Percentiles rank a stretch among this genome's conserved stretches.
These are phyloP conservation scores for Melanogaster broomeanus DNA, from an alignment of 768 basidiomycete species.

Conservation along the genomic window DNA sequence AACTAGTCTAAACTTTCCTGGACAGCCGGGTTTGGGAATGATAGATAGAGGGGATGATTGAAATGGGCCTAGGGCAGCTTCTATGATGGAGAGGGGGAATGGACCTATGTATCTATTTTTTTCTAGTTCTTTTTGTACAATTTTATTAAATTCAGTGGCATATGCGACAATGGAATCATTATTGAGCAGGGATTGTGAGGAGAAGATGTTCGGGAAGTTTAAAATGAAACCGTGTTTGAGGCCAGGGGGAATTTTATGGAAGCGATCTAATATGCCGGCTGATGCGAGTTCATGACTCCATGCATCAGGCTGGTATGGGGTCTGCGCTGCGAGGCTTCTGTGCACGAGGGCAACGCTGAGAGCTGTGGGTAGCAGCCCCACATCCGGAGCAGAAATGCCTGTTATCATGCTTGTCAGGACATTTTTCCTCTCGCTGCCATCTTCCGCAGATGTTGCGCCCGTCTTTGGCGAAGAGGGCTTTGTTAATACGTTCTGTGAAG, in stretches of 20 bases:
- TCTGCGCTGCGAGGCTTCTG: slow-evolving; percentile 1
- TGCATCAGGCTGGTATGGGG: background rate
- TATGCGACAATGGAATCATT: background rate
- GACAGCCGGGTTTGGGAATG: slow-evolving; percentile 38
- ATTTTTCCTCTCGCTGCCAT: background rate
- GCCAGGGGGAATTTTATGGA: background rate
- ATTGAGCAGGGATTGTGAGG: slow-evolving; percentile 3
- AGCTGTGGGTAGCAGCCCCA: slow-evolving; percentile 36
- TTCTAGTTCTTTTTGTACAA: background rate
- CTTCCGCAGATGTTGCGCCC: background rate
- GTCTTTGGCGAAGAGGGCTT: slow-evolving; percentile 15
- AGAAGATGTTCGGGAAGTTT: background rate
- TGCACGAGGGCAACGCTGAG: slow-evolving; percentile 16
- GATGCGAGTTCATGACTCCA: background rate
- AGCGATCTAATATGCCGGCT: background rate
- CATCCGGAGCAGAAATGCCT: slow-evolving; percentile 47
- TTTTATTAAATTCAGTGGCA: background rate
- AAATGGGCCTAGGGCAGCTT: slow-evolving; percentile 6
- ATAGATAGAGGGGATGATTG: slow-evolving; percentile 20
- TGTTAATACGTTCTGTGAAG: background rate
- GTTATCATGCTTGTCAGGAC: slow-evolving; percentile 20
- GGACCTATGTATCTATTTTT: background rate
- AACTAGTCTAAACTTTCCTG: too few species aligned
- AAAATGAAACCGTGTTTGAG: background rate
- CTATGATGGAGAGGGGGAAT: background rate